Evolutionary conservation across 139 green algal genomes (phyloP).

Genomic region (Eudorina sp.): DNA sequence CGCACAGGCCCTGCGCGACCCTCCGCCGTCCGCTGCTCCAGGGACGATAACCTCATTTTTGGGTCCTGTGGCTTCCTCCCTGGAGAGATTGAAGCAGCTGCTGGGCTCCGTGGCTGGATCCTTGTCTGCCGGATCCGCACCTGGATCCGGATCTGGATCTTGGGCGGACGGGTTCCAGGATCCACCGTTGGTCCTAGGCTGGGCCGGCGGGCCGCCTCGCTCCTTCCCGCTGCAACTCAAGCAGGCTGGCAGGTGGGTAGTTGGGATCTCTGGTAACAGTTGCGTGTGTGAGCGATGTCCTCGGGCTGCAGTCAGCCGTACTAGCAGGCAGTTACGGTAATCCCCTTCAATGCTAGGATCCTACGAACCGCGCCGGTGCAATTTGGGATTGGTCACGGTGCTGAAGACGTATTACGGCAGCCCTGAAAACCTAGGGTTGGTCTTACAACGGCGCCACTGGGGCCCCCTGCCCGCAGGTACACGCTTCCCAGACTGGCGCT

Average conservation of each 20-base stretch:
- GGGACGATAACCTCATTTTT: background rate
- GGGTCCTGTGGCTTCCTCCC: background rate
- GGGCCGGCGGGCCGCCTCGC: slow-evolving; percentile 60
- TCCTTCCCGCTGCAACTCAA: slow-evolving; percentile 78
- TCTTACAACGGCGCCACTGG: too few relatives aligned
- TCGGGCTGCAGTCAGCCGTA: too few relatives aligned
- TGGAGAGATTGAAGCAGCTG: background rate
- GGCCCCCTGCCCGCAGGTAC: slow-evolving; percentile 82
- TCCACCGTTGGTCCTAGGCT: slow-evolving; percentile 69
- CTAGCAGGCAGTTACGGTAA: too few relatives aligned
- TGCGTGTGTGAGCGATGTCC: too few relatives aligned
- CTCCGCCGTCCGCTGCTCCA: background rate
- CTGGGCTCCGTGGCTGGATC: background rate
- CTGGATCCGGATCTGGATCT: slow-evolving; percentile 1
- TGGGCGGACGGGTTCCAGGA: slow-evolving; percentile 31
- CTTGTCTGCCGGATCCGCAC: too few relatives aligned
- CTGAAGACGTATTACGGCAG: too few relatives aligned
- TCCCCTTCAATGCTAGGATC: too few relatives aligned
- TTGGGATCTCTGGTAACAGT: too few relatives aligned
- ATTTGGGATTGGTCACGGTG: too few relatives aligned
- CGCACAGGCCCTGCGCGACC: slow-evolving; percentile 30
- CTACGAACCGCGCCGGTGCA: too few relatives aligned
- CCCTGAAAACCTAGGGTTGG: too few relatives aligned
- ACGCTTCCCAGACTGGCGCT: slow-evolving; percentile 79
- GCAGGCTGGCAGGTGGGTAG: slow-evolving; percentile 72